Conservation (phyloP, 768 basidiomycete species). For the Mycena olivaceomarginata region DNA sequence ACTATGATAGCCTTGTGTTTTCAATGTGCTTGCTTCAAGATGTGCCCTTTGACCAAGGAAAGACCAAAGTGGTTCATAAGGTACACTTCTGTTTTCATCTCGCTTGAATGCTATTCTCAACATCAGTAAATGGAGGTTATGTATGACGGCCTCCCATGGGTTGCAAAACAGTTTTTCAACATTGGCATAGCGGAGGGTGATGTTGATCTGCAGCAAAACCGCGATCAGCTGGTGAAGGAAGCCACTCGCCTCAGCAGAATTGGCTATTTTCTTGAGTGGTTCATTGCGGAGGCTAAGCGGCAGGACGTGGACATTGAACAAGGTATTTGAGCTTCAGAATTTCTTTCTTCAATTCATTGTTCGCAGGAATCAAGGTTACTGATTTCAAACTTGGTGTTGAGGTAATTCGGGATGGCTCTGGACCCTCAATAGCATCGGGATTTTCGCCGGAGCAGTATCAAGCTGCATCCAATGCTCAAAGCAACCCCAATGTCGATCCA, state of each 20-base stretch:
- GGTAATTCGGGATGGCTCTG: background rate
- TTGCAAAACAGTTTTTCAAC: slow-evolving; percentile 16
- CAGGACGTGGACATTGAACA: slow-evolving; percentile 15
- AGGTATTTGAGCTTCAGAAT: background rate
- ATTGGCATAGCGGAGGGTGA: slow-evolving; percentile 8
- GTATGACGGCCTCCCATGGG: slow-evolving; percentile 16
- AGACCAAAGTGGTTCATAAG: slow-evolving; percentile 22
- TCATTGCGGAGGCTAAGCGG: slow-evolving; percentile 25
- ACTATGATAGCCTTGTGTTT: background rate
- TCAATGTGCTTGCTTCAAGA: slow-evolving; percentile 9
- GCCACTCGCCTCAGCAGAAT: background rate
- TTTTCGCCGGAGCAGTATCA: slow-evolving; percentile 21
- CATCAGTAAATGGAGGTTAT: background rate
- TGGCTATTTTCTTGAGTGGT: slow-evolving; percentile 2
- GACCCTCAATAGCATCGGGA: slow-evolving; percentile 19
- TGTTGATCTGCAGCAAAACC: slow-evolving; percentile 24
- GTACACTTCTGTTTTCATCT: background rate
- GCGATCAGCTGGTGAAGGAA: slow-evolving; percentile 17
- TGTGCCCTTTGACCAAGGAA: slow-evolving; percentile 14
- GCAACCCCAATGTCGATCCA: background rate
- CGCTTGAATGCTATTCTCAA: too few species aligned
- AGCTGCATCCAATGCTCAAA: background rate
- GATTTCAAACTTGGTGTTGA: slow-evolving; percentile 27
- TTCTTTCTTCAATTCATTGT: background rate
- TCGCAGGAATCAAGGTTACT: slow-evolving; percentile 16